Evolutionary conservation across 345 rosid species (phyloP).

Genomic region (Gossypium ekmanianum): DNA sequence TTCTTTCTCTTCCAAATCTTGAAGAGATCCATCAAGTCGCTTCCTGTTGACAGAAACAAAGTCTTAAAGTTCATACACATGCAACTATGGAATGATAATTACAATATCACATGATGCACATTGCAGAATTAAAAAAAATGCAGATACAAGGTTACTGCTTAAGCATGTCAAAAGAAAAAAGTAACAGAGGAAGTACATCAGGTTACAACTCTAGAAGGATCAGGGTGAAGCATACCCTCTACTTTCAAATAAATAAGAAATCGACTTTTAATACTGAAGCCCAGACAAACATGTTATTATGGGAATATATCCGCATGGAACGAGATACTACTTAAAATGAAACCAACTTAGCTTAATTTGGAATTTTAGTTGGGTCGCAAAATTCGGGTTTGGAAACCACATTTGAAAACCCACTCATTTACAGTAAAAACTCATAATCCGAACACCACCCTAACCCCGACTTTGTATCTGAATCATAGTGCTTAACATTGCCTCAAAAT

Average conservation of each 20-base stretch:
- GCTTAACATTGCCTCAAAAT: not conserved
- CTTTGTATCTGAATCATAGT: not conserved
- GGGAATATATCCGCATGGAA: not conserved
- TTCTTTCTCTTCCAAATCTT: constrained; percentile 90
- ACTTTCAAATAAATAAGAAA: not conserved
- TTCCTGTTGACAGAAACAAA: constrained; percentile 45
- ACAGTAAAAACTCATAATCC: not conserved
- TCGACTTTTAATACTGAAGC: not conserved
- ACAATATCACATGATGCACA: not conserved
- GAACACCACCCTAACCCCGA: not conserved
- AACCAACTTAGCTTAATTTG: not conserved
- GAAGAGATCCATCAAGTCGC: constrained; percentile 81
- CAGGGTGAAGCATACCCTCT: not conserved
- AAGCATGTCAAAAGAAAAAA: not conserved
- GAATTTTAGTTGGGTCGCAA: not conserved
- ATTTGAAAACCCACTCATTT: not conserved
- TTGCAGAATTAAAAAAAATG: not conserved
- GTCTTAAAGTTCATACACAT: constrained; percentile 9
- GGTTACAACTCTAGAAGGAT: no score
- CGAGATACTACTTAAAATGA: not conserved
- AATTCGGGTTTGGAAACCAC: not conserved
- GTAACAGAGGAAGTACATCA: not conserved
- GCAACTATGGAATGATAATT: not conserved
- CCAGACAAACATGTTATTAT: not conserved
- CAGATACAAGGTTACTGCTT: not conserved